Conservation (phyloP, 768 basidiomycete species). For the Albatrellus ellisii region DNA sequence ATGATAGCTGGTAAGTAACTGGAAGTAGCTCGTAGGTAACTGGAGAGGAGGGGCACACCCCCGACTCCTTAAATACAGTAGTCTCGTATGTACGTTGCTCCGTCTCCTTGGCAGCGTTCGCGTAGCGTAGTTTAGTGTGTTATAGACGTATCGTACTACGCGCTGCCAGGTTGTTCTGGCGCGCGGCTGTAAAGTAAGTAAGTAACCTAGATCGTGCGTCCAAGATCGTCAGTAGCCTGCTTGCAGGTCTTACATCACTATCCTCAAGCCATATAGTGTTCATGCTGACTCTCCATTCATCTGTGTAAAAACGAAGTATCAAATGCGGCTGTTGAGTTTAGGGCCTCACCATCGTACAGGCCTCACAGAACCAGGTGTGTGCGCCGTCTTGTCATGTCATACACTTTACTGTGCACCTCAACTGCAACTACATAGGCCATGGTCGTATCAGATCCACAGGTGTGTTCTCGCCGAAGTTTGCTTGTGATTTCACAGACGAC, state of each 20-base stretch:
- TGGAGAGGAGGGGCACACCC: too few species aligned
- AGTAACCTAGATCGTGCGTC: too few species aligned
- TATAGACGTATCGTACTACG: too few species aligned
- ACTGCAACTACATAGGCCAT: conserved; percentile 33
- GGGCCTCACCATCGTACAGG: conserved; percentile 75
- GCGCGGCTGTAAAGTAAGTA: too few species aligned
- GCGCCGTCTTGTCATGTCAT: neutral
- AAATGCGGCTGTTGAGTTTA: conserved; percentile 73
- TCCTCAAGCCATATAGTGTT: neutral
- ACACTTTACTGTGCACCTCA: neutral
- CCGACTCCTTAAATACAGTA: too few species aligned
- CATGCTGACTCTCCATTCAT: neutral
- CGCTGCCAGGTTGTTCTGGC: too few species aligned
- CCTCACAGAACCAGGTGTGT: conserved; percentile 63
- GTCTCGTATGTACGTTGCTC: too few species aligned
- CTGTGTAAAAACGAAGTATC: conserved; percentile 60
- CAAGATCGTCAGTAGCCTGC: too few species aligned
- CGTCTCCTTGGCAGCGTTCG: too few species aligned
- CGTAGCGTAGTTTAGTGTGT: too few species aligned
- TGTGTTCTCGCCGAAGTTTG: conserved; percentile 11
- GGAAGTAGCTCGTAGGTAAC: too few species aligned
- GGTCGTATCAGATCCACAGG: conserved; percentile 62
- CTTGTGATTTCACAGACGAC: neutral
- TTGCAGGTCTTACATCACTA: conserved; percentile 46
- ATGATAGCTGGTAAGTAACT: too few species aligned